A percentile compares a stretch with the other conserved stretches of the same genome.
Evolutionary conservation across 2,329 filamentous ascomycete genomes (phyloP).

Genomic region (Exophiala sp.): DNA sequence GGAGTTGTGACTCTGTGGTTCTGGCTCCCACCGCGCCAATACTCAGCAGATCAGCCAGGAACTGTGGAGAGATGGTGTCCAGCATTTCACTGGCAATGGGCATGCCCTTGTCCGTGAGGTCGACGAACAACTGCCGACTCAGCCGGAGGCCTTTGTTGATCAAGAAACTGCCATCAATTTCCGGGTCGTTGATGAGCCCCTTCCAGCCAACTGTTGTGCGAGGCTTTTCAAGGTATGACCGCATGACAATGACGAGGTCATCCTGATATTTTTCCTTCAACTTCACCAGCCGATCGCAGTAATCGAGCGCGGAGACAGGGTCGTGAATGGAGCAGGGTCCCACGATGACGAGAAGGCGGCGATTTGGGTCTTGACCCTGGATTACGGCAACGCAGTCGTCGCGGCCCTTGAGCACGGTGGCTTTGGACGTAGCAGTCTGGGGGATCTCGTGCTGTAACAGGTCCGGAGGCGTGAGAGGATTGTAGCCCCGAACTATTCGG

Average conservation of each 20-base stretch:
- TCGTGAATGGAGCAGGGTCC: slow-evolving; percentile 98
- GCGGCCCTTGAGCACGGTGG: slow-evolving; percentile 41
- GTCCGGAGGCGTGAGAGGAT: slow-evolving; percentile 83
- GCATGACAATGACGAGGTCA: slow-evolving; percentile 92
- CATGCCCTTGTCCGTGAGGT: slow-evolving; percentile 80
- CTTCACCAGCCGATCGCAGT: slow-evolving; percentile 70
- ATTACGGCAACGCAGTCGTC: slow-evolving; percentile 65
- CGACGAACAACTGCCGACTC: slow-evolving; percentile 86
- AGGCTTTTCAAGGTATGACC: slow-evolving; percentile 97
- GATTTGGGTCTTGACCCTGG: slow-evolving; percentile 56
- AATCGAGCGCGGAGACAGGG: slow-evolving; percentile 78
- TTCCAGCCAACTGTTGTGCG: slow-evolving; percentile 99
- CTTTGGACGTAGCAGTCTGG: slow-evolving; percentile 38
- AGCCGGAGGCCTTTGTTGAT: slow-evolving; percentile 97
- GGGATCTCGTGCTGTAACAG: slow-evolving; percentile 83
- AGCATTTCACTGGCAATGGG: slow-evolving; percentile 98
- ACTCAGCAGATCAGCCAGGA: slow-evolving; percentile 90
- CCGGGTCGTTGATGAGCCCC: slow-evolving; percentile 96
- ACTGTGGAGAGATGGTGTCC: slow-evolving; percentile 97
- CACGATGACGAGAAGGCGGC: slow-evolving; percentile 88
- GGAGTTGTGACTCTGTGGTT: slow-evolving; percentile 93
- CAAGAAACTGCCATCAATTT: slow-evolving; percentile 94
- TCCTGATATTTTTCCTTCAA: slow-evolving; percentile 72
- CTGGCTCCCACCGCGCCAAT: slow-evolving; percentile 92
- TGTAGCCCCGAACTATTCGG: slow-evolving; percentile 75